phyloP scores from a whole-genome alignment of 2,329 filamentous ascomycete genomes.

The Aspergillus fischeri region DNA sequence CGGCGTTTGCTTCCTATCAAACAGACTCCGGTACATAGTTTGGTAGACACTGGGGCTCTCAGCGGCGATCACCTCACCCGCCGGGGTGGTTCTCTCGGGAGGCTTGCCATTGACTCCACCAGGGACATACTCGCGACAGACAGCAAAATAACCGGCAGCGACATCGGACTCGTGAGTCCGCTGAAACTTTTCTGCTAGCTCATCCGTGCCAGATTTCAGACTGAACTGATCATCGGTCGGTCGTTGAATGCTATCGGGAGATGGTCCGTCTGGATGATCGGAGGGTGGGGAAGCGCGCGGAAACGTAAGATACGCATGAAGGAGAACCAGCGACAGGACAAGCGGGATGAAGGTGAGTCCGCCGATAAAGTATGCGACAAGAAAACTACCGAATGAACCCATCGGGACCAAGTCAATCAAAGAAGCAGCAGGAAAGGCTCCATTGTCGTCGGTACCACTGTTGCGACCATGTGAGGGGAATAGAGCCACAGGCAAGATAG shows the following conservation, averaged over 20 bases:
- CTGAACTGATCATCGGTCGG: slow-evolving; percentile 62
- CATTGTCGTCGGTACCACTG: slow-evolving; percentile 23
- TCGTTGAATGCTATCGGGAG: slow-evolving; percentile 38
- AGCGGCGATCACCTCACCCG: slow-evolving; percentile 70
- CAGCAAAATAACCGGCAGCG: slow-evolving; percentile 89
- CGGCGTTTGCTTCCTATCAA: slow-evolving; percentile 68
- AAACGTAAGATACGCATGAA: slow-evolving; percentile 66
- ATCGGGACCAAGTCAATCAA: slow-evolving; percentile 35
- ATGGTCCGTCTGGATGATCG: slow-evolving; percentile 35
- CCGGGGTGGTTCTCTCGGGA: slow-evolving; percentile 77
- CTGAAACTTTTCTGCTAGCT: slow-evolving; percentile 59
- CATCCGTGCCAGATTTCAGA: slow-evolving; percentile 59
- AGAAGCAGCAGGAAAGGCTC: slow-evolving; percentile 28
- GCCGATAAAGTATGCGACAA: slow-evolving; percentile 76
- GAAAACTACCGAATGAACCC: slow-evolving; percentile 51
- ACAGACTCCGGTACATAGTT: slow-evolving; percentile 95
- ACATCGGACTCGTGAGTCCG: slow-evolving; percentile 66
- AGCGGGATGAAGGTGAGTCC: slow-evolving; percentile 85
- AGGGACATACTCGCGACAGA: slow-evolving; percentile 86
- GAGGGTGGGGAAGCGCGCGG: slow-evolving; percentile 40
- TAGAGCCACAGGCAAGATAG: background rate
- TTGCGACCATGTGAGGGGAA: background rate
- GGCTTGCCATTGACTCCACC: slow-evolving; percentile 91
- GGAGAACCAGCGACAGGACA: slow-evolving; percentile 56
- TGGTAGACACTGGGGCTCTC: slow-evolving; percentile 95